These are phyloP conservation scores for Dendryphion nanum DNA, from an alignment of 2,329 filamentous ascomycete species.

Conservation along the genomic window DNA sequence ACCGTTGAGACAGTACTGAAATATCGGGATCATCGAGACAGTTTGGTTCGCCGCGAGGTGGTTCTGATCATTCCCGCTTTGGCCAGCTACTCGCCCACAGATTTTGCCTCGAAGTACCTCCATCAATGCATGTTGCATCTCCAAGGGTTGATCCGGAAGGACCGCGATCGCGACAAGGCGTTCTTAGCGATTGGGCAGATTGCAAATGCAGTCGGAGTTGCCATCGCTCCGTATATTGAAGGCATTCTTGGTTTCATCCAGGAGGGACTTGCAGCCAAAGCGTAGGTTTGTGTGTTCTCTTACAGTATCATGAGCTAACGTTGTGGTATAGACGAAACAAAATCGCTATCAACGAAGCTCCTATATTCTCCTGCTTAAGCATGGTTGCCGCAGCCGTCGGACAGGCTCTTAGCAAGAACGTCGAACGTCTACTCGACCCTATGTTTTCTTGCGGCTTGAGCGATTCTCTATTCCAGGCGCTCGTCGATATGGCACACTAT, in stretches of 20 bases:
- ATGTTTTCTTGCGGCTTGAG: conserved; percentile 97
- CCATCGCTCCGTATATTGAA: conserved; percentile 92
- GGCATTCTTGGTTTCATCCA: conserved; percentile 91
- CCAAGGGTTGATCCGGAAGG: conserved; percentile 88
- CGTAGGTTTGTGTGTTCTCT: conserved; percentile 49
- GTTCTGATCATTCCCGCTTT: conserved; percentile 89
- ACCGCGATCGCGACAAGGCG: conserved; percentile 85
- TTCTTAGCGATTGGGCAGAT: conserved; percentile 96
- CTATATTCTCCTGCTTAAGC: conserved; percentile 97
- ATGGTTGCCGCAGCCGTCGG: conserved; percentile 93
- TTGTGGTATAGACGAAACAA: conserved; percentile 51
- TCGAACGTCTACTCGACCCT: conserved; percentile 90
- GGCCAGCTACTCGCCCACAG: conserved; percentile 85
- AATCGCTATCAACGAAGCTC: conserved; percentile 58
- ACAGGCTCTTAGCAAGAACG: conserved; percentile 96
- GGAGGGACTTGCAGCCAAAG: conserved; percentile 82
- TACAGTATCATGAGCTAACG: conserved; percentile 22
- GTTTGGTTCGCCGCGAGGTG: conserved; percentile 83
- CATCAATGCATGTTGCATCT: conserved; percentile 98
- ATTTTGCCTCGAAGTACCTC: conserved; percentile 83
- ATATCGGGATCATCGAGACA: conserved; percentile 89
- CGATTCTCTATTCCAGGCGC: conserved; percentile 86
- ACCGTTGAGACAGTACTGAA: conserved; percentile 90
- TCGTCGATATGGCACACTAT: conserved; percentile 98
- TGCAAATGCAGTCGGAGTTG: conserved; percentile 91